Base-by-base conservation (phyloP, 805 yeast species). In the Starmera amethionina region DNA sequence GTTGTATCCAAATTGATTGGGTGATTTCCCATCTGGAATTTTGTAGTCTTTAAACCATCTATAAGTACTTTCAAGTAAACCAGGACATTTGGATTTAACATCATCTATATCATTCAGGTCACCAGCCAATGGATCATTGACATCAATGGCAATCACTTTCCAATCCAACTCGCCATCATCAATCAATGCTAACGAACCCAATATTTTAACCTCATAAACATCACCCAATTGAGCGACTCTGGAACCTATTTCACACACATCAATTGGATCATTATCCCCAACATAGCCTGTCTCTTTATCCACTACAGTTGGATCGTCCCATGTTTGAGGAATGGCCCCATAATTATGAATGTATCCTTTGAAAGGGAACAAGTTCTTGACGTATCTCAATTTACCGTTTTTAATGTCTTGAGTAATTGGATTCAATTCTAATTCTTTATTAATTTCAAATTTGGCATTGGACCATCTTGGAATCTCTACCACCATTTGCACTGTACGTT, bases 111-210 rank as follows among this genome's bases (percentile, higher is more conserved):
- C 78, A 52, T 79, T 67, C 42, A 86, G 58, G 47, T 74, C 65
- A 6, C 66, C 43, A 19, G 86, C 79, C 55, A 81, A 56, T 36
- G 84, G 81, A 58, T 85, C 94, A 40, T 70, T 64, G 28, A 68
- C 64, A 53, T 81, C 80, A 42, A 86, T 81, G 15, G 73, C 86
- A 43, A 86, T 74, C 29, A 86, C 69, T 63, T 86, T 86, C 97
- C 97, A 90, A 67, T 90, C 98, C 43, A 95, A 73, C 67, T 93
- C 98, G 50, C 96, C 97, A 63, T 89, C 97, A 54, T 84, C 94
- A 44, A 84, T 77, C 52, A 84, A 65, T 5, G 88, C 93, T 64
- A 84, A 64, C 34, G 83, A 79, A 40, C 93, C 93, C 43, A 84
- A 66, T 7, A 83, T 72, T 61, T 83, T 81, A 35, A 75, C 86